phyloP scores from a whole-genome alignment of 495 filamentous ascomycete genomes.

The Amphirosellinia nigrospora region DNA sequence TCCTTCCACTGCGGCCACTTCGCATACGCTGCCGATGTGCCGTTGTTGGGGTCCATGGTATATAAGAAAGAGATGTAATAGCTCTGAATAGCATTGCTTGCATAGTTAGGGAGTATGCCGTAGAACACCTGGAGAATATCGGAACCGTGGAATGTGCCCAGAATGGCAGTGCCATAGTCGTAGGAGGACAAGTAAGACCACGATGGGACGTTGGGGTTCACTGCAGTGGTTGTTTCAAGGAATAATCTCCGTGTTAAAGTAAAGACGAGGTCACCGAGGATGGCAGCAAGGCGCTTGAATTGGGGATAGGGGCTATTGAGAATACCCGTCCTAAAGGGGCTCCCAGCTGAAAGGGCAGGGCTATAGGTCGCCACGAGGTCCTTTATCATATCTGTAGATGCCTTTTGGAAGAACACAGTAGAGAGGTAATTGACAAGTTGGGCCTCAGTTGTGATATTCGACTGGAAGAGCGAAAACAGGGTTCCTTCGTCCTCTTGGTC shows the following conservation, averaged over 20 bases:
- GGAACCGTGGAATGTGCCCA: constrained; percentile 75
- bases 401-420: constrained; percentile 61
- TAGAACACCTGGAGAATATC: constrained; percentile 72
- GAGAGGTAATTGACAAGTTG: constrained; percentile 65
- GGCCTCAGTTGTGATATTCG: constrained; percentile 64
- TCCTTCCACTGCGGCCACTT: constrained; percentile 69
- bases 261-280: constrained; percentile 72
- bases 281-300: constrained; percentile 78
- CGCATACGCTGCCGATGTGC: constrained; percentile 42
- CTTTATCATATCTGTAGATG: constrained; percentile 50
- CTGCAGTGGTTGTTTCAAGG: constrained; percentile 48
- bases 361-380: constrained; percentile 64
- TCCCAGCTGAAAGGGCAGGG: constrained; percentile 56
- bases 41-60: constrained; percentile 67
- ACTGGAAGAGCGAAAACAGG: constrained; percentile 65
- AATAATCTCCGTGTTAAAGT: constrained; percentile 67
- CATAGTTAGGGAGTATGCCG: constrained; percentile 65
- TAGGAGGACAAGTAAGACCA: constrained; percentile 79
- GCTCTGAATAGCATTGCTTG: constrained; percentile 60
- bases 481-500: constrained; percentile 68
- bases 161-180: constrained; percentile 68
- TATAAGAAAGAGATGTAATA: constrained; percentile 73
- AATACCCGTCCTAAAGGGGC: constrained; percentile 68
- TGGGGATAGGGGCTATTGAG: constrained; percentile 72
- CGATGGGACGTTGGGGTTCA: constrained; percentile 60